These are phyloP conservation scores for Gossypium laxum DNA, from an alignment of 441 rosid genomes.

Conservation along the genomic window DNA sequence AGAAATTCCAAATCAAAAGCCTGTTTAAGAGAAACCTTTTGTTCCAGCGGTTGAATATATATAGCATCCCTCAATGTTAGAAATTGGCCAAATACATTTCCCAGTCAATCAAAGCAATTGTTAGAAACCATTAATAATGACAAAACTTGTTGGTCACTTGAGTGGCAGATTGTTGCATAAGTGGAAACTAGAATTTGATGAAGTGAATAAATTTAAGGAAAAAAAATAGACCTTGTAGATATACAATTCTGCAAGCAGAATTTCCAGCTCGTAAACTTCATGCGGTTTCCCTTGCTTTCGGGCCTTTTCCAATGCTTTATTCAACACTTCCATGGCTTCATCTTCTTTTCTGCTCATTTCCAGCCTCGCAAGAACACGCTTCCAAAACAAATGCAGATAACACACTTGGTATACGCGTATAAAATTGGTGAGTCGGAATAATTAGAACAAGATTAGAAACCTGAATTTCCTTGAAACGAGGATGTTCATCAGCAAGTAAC, in stretches of 20 bases:
- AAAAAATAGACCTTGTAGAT: conserved; percentile 48
- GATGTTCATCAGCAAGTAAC: conserved; percentile 20
- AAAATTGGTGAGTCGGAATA: neutral
- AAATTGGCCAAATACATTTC: neutral
- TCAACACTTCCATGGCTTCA: conserved; percentile 29
- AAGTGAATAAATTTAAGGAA: neutral
- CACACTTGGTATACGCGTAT: neutral
- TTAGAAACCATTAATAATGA: neutral
- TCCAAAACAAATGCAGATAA: neutral
- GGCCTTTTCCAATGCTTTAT: conserved; percentile 26
- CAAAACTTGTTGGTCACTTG: neutral
- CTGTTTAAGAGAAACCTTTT: neutral
- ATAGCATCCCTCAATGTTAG: neutral
- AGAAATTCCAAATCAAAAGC: neutral
- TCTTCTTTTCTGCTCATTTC: conserved; percentile 61
- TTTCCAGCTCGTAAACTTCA: conserved; percentile 55
- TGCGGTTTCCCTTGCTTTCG: conserved; percentile 20
- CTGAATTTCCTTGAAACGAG: conserved; percentile 41
- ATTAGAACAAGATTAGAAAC: conserved; percentile 20
- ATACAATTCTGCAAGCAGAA: conserved; percentile 55
- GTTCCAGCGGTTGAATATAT: neutral
- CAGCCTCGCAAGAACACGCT: conserved; percentile 36
- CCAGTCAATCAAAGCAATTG: neutral
- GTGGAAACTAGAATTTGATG: neutral
- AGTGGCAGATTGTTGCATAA: neutral